Evolutionary conservation across 179 eudicot genomes (phyloP).

Genomic region (Sideroxylon spinosum): DNA sequence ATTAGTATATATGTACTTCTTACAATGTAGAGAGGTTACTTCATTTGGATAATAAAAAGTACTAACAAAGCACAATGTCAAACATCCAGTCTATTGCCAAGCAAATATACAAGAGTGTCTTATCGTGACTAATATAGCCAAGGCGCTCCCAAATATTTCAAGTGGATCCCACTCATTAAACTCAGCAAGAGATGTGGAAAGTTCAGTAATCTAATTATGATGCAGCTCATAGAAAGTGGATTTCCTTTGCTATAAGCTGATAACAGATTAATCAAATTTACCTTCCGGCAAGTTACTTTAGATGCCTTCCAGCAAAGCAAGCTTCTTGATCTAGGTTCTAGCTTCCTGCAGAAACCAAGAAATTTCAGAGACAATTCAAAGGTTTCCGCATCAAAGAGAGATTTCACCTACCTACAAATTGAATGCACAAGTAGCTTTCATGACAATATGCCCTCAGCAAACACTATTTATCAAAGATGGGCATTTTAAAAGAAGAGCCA

Average conservation of each 20-base stretch:
- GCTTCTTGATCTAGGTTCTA: conserved; percentile 80
- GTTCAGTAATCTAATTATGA: not conserved
- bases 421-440: not conserved
- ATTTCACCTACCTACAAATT: not conserved
- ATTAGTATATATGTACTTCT: too few species aligned
- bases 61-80: too few species aligned
- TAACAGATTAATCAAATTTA: conserved; percentile 21
- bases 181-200: not conserved
- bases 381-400: conserved; percentile 8
- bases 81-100: too few species aligned
- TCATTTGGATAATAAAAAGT: too few species aligned
- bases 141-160: not conserved
- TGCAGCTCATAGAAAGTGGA: not conserved
- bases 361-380: not conserved
- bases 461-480: not conserved
- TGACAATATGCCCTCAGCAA: not conserved
- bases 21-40: too few species aligned
- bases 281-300: conserved; percentile 59
- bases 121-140: too few species aligned
- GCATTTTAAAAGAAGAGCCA: not conserved
- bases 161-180: not conserved
- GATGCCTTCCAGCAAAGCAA: conserved; percentile 83
- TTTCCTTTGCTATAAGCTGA: not conserved
- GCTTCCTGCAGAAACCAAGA: conserved; percentile 49
- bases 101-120: too few species aligned